Evolutionary conservation across 768 basidiomycete species (phyloP), one percentile per base, ranked within the genome.

Genomic region (Xanthoconium purpureum): DNA sequence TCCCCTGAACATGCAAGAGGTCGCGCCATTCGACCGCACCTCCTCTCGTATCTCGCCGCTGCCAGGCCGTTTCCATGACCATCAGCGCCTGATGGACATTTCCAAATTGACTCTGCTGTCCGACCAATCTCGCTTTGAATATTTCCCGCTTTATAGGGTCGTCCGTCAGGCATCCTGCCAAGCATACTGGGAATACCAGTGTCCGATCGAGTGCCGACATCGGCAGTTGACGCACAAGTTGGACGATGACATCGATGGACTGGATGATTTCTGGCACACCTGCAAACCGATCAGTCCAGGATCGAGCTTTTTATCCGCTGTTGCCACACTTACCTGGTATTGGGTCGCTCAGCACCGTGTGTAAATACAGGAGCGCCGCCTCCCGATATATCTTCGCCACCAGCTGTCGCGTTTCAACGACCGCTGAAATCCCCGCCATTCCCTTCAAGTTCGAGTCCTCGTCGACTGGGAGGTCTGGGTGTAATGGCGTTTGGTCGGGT

Each of bases 81-180:
- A 80, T 74, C 39, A 83, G 73, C 15, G 80, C 78, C 57, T 84
- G 83, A 61, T 79, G 75, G 44, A 82, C 63, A 68, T 86, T 87
- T 5, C 85, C 87, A 58, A 84, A 78, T 58, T 75, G 78, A 60
- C 78, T 78, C 63, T 87, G 81, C 57, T 81, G 77, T 32, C 66
- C 71, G 28, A 80, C 77, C 47, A 89, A 66, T 47, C 85, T 77
- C 24, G 74, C 71, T 63, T 83, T 85, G 68, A 88, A 75, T 62
- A 84, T 78, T 49, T 84, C 83, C 36, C 84, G 78, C 47, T 76
- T 76, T 39, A 69, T 73, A 17, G 77, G 80, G 67, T 86, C 83
- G 68, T 89, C 84, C 44, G 87, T 82, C 79, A 91, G 79, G 68
- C 84, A 84, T 6, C 86, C 90, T 32, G 85, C 84, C 40, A 93